Evolutionary conservation across 805 yeast species (phyloP), one percentile per base, ranked within the genome.

Genomic region (Suhomyces emberorum): DNA sequence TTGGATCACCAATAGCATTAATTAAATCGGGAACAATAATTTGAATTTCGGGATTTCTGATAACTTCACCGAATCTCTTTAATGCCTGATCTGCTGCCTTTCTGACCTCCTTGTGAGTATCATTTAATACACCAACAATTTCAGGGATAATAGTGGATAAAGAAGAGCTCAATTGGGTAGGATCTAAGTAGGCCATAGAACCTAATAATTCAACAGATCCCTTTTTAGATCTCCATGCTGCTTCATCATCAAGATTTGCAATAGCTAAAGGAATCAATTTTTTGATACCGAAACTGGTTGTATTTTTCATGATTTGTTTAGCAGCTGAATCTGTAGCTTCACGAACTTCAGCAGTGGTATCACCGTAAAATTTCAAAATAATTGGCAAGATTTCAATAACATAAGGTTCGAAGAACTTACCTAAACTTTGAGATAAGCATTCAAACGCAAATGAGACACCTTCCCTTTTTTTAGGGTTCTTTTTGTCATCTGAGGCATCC

Each of bases 141-240:
- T 91, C 95, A 1, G 99, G 99, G 42, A 93, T 87, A 65, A 93
- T 91, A 0, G 80, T 79, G 0, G 96, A 84, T 49, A 93, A 69
- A 0, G 96, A 88, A 0, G 89, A 76, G 2, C 97, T 88, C 47
- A 93, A 70, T 56, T 93, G 98, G 2, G 93, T 74, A 3, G 98
- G 98, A 53, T 91, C 96, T 43, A 93, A 72, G 58, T 88, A 93
- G 0, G 98, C 98, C 98, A 93, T 93, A 16, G 96, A 81, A 61
- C 99, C 99, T 30, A 93, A 74, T 35, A 93, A 66, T 57, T 93
- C 98, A 14, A 93, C 98, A 5, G 98, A 86, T 3, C 98, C 98
- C 63, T 88, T 87, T 65, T 93, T 93, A 0, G 95, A 79, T 65
- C 99, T 76, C 99, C 99, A 93, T 0, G 95, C 83, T 38, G 82